Evolutionary conservation across 169 alveolate species (phyloP).

Genomic region (Babesia divergens): DNA sequence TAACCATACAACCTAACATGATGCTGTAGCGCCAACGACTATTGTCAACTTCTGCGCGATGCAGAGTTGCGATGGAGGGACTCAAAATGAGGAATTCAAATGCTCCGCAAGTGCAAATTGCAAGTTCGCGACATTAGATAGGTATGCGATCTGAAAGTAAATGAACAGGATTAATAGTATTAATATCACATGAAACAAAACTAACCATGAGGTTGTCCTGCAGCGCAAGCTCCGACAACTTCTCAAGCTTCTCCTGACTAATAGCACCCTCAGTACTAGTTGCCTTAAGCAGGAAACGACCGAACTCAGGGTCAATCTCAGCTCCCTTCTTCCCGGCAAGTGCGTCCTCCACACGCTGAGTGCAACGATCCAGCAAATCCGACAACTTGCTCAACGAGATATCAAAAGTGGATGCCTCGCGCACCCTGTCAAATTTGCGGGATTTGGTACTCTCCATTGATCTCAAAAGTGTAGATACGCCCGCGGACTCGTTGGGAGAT

Average conservation of each 20-base stretch:
- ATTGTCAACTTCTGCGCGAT: slow-evolving; percentile 1
- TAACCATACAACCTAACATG: too few species aligned
- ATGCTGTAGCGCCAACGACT: slow-evolving; percentile 30
- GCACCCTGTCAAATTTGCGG: slow-evolving; percentile 38
- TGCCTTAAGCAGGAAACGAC: slow-evolving; percentile 78
- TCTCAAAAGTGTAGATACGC: slow-evolving; percentile 33
- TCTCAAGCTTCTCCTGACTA: slow-evolving; percentile 73
- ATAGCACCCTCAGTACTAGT: slow-evolving; percentile 71
- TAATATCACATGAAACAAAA: not conserved
- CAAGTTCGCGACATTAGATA: slow-evolving; percentile 74
- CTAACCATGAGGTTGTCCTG: slow-evolving; percentile 83
- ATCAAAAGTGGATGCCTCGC: slow-evolving; percentile 33
- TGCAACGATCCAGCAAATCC: slow-evolving; percentile 51
- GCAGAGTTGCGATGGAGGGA: slow-evolving; percentile 46
- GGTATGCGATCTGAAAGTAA: slow-evolving; percentile 63
- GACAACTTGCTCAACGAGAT: slow-evolving; percentile 24
- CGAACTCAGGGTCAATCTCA: slow-evolving; percentile 76
- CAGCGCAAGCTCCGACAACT: slow-evolving; percentile 77
- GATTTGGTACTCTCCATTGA: slow-evolving; percentile 56
- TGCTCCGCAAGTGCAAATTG: slow-evolving; percentile 84
- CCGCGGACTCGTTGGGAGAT: slow-evolving; percentile 70
- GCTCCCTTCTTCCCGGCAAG: slow-evolving; percentile 32
- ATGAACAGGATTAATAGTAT: not conserved
- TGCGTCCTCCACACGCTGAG: slow-evolving; percentile 46
- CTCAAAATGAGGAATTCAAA: slow-evolving; percentile 76